Evolutionary conservation across 352 stramenopile genomes (phyloP), one percentile per base, ranked within the genome.

Genomic region (Pelagophyceae sp.): DNA sequence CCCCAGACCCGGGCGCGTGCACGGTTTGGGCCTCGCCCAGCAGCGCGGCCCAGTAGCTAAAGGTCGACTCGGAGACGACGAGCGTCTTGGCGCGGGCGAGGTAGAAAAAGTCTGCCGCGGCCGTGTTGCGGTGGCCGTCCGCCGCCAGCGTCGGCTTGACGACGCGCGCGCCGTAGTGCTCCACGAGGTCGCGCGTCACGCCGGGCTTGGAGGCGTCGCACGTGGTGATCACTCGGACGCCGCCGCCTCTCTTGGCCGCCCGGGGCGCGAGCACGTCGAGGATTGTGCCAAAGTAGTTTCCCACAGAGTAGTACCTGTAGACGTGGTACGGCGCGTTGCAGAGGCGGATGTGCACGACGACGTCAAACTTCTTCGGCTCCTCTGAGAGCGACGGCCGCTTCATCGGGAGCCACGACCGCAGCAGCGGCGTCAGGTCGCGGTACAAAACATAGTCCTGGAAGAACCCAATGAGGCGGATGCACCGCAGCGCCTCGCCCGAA

Each of bases 331-430:
- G 58, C 29, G 11, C 58, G 29, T 67, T 33, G 58, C 58, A 67
- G 58, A 67, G 58, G 11, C 58, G 23, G 15, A 67, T 27, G 58
- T 67, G 58, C 45, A 67, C 23, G 58, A 67, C 58, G 58, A 67
- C 58, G 58, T 67, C 58, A 11, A 27, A n/a, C n/a, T n/a, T n/a
- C 17, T 25, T 25, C 50, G n/a, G n/a, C n/a, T n/a, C n/a, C n/a
- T n/a, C n/a, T n/a, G n/a, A n/a, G n/a, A n/a, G n/a, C n/a, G n/a
- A n/a, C n/a, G n/a, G n/a, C n/a, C n/a, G n/a, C n/a, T n/a, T 11
- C 11, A 67, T 5, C 23, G 58, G 58, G 58, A 67, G 58, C 58
- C 11, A 31, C 23, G 11, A 11, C 27, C 31, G 15, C 23, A 67
- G 11, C 11, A 67, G 15, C 11, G 58, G 58, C 58, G 29, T 31